These are phyloP conservation scores for Gentiana straminea DNA, from an alignment of 257 asterid genomes.

Conservation along the genomic window DNA sequence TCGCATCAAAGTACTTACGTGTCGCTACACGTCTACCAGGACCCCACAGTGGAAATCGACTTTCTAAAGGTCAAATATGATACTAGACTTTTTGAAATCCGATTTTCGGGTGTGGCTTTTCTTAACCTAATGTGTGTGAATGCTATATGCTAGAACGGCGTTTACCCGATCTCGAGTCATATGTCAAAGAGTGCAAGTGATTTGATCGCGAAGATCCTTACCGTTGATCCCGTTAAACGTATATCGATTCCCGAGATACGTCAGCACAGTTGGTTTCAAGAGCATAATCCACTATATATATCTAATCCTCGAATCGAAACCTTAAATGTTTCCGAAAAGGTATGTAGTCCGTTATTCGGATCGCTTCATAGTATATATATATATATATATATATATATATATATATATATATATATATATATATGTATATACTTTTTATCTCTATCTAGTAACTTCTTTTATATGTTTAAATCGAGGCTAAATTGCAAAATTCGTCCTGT, in stretches of 20 bases:
- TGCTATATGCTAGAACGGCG: constrained; percentile 31
- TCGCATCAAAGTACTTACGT: too few species aligned
- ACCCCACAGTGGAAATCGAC: too few species aligned
- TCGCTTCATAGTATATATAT: background rate
- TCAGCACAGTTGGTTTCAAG: constrained; percentile 50
- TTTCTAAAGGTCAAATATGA: too few species aligned
- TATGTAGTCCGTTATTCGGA: background rate
- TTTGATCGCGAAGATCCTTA: constrained; percentile 48
- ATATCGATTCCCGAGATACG: constrained; percentile 50
- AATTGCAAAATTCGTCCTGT: too few species aligned
- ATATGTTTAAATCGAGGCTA: too few species aligned
- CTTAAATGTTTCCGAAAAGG: constrained; percentile 23
- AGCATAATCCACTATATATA: constrained; percentile 33
- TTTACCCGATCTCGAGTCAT: constrained; percentile 30
- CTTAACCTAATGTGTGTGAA: background rate
- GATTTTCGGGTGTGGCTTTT: too few species aligned
- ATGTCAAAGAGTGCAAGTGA: constrained; percentile 38
- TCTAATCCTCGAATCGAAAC: constrained; percentile 24
- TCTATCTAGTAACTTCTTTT: too few species aligned
- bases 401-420: background rate
- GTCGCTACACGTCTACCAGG: too few species aligned
- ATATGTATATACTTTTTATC: too few species aligned
- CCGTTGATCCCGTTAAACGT: constrained; percentile 56
- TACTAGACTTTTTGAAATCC: too few species aligned
- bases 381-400: too few species aligned